Evolutionary conservation across 495 filamentous ascomycete species (phyloP).

Genomic region (Glutinoglossum americanum): DNA sequence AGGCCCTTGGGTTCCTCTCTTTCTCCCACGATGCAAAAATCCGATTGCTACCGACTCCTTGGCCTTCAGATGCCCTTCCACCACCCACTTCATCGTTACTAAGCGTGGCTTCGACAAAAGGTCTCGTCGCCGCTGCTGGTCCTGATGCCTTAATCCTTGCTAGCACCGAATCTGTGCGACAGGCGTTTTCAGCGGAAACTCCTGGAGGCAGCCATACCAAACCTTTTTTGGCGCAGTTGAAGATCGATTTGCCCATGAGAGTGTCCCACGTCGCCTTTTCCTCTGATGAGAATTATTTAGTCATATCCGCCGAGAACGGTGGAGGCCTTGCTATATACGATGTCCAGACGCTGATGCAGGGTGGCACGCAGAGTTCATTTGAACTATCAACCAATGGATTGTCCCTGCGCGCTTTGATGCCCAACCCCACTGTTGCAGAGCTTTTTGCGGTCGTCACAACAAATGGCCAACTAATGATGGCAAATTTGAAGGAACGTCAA

Average conservation of each 20-base stretch:
- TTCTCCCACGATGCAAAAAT: conserved; percentile 64
- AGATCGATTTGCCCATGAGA: conserved; percentile 45
- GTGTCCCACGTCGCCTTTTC: conserved; percentile 83
- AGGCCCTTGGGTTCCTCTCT: conserved; percentile 70
- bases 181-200: conserved; percentile 36
- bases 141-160: conserved; percentile 60
- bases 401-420: conserved; percentile 48
- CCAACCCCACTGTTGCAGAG: conserved; percentile 54
- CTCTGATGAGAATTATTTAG: conserved; percentile 59
- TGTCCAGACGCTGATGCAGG: conserved; percentile 38
- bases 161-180: conserved; percentile 53
- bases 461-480: conserved; percentile 62
- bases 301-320: conserved; percentile 63
- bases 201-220: conserved; percentile 34
- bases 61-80: conserved; percentile 53
- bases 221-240: conserved; percentile 51
- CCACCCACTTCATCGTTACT: conserved; percentile 65
- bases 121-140: conserved; percentile 68
- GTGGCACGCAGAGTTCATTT: conserved; percentile 41
- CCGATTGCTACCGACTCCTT: conserved; percentile 54
- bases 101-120: conserved; percentile 57
- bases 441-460: conserved; percentile 59
- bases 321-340: conserved; percentile 71
- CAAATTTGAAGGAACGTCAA: conserved; percentile 47
- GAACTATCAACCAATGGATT: conserved; percentile 58